Evolutionary conservation across 2,329 filamentous ascomycete species (phyloP).

Genomic region (Venturia effusa): DNA sequence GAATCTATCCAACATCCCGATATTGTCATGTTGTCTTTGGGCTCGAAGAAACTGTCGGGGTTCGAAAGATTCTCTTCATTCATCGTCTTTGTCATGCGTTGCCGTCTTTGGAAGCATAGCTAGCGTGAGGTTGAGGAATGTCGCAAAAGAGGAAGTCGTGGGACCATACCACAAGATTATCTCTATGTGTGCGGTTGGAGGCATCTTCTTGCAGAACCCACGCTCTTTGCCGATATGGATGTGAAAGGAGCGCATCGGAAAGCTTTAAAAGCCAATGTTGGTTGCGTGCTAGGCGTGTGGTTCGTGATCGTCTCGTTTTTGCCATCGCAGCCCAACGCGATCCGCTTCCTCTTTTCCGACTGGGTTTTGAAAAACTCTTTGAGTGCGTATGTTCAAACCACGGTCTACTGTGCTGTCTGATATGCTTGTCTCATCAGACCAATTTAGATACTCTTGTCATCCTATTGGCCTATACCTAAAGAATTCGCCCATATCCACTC

Average conservation of each 20-base stretch:
- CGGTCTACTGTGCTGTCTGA: not conserved
- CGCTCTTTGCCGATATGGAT: not conserved
- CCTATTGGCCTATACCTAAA: slow-evolving; percentile 5
- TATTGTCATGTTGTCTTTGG: not conserved
- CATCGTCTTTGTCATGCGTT: not conserved
- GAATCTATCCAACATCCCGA: not conserved
- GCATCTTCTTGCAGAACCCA: not conserved
- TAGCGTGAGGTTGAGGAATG: not conserved
- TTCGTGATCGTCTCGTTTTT: not conserved
- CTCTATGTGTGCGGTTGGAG: not conserved
- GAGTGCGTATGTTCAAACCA: not conserved
- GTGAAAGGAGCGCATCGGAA: not conserved
- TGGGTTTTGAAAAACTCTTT: not conserved
- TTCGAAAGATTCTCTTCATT: not conserved
- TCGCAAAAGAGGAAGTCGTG: not conserved
- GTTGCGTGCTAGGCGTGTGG: not conserved
- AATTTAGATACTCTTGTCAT: not conserved
- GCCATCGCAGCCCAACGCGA: not conserved
- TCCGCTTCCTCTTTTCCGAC: not conserved
- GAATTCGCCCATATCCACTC: not conserved
- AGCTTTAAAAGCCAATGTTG: not conserved
- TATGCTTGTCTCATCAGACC: not conserved
- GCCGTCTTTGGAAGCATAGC: not conserved
- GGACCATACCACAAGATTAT: not conserved
- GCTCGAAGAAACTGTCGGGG: not conserved